Evolutionary conservation across 495 filamentous ascomycete species (phyloP), one percentile per base, ranked within the genome.

Genomic region (Bryoglossum gracile): DNA sequence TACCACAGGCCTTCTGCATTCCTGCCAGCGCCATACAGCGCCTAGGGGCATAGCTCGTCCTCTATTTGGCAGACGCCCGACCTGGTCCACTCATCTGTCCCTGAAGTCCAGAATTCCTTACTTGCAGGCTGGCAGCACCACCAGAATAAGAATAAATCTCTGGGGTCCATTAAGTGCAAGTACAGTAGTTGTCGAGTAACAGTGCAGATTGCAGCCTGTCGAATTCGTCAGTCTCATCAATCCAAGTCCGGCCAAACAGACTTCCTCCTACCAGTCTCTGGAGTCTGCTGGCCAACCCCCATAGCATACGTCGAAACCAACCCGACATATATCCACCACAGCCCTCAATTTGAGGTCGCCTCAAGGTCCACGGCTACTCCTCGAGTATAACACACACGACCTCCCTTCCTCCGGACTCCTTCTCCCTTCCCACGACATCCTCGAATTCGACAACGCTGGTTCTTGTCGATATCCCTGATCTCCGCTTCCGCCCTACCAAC

Each of bases 41-140:
- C 38, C 47, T 50, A 50, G 24, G 34, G 45, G 35, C 46, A 47
- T 47, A 39, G 46, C 34, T 19, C 11, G 8, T 9, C 21, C 37
- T 26, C 47, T 26, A 39, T 23, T 41, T 23, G 30, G 19, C 23
- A 16, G 46, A 26, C 48, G 18, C 16, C 48, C 8, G 8, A n/a
- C 45, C 44, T 34, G 28, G 34, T 3, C 53, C 52, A 55, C 49
- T 46, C 45, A 50, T 49, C 33, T 9, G 23, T 13, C 26, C 24
- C 11, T 5, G n/a, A 23, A 35, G 4, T 8, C 6, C 19, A 46
- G n/a, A 36, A 41, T 55, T 46, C 42, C 53, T 50, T 37, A 55
- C 52, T 40, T 19, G 28, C 37, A 24, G n/a, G n/a, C n/a, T n/a
- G n/a, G n/a, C n/a, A n/a, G n/a, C n/a, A n/a, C n/a, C n/a, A n/a